phyloP scores from a whole-genome alignment of 495 filamentous ascomycete genomes.

The Filosporella fistucella region DNA sequence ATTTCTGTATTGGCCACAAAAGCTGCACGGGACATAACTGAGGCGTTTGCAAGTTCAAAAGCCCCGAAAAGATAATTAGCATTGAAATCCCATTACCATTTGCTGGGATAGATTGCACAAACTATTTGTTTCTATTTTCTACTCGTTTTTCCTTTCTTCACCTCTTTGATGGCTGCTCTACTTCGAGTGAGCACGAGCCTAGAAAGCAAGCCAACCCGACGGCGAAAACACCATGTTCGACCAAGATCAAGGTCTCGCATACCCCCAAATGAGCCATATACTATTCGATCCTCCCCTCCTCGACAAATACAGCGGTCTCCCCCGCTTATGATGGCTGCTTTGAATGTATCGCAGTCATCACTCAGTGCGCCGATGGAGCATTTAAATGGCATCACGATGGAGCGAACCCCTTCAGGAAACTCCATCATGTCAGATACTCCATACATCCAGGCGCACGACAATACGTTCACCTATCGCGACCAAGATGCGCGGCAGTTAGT shows the following conservation, averaged over 20 bases:
- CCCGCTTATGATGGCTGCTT: background rate
- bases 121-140: too few species aligned
- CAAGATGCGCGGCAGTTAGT: conserved; percentile 13
- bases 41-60: too few species aligned
- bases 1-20: too few species aligned
- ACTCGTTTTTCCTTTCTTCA: background rate
- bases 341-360: background rate
- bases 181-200: conserved; percentile 9
- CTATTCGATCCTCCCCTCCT: conserved; percentile 12
- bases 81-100: too few species aligned
- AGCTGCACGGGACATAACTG: too few species aligned
- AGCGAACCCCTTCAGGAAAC: conserved; percentile 22
- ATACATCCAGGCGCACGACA: background rate
- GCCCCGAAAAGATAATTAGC: too few species aligned
- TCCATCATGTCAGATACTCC: conserved; percentile 22
- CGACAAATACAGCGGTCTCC: background rate
- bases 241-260: conserved; percentile 8
- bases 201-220: conserved; percentile 10
- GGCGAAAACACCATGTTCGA: conserved; percentile 12
- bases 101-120: too few species aligned
- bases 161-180: conserved; percentile 15
- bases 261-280: conserved; percentile 2
- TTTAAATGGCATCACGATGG: conserved; percentile 16
- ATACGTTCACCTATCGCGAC: conserved; percentile 18
- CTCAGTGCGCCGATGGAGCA: conserved; percentile 4